Evolutionary conservation across 768 basidiomycete genomes (phyloP), one percentile per base, ranked within the genome.

Genomic region (Asterophora parasitica): DNA sequence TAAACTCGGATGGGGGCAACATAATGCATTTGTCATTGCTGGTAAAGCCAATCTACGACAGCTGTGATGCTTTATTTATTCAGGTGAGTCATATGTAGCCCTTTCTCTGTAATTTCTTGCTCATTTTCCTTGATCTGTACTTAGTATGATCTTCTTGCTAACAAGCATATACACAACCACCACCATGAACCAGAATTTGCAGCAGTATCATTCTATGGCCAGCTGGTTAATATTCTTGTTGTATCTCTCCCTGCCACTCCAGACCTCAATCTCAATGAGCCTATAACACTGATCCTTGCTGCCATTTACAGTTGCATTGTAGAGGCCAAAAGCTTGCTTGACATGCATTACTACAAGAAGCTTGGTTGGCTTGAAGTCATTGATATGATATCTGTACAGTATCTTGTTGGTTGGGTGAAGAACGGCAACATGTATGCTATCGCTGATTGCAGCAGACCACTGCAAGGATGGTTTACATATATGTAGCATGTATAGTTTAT

Each of bases 61-160:
- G 36, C 6, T 46, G 62, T 4, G 67, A 70, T 57, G 61, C 65
- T 19, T 50, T 61, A 17, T 70, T 54, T 61, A 59, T 71, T 13
- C 44, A 60, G 33, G 69, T 71, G 56, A 11, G 65, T 56, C 13
- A 16, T 15, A 12, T 34, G 27, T 5, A 32, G n/a, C 31, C n/a
- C 17, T 44, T 17, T 10, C 3, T 4, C n/a, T 32, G 20, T 26
- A n/a, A 34, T 34, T 30, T 37, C 17, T 15, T 1, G n/a, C n/a
- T 34, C 46, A 46, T 36, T 37, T 44, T 28, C 16, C 42, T 48
- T 23, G 38, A 23, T 37, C n/a, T n/a, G n/a, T n/a, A n/a, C n/a
- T n/a, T n/a, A 70, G 69, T 70, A 70, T 51, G 60, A 67, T 32
- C 34, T 62, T 11, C 49, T 60, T 33, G 55, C 68, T 13, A 69